Base-by-base conservation (phyloP, 2,329 filamentous ascomycete species). In the Curvularia spicifera region DNA sequence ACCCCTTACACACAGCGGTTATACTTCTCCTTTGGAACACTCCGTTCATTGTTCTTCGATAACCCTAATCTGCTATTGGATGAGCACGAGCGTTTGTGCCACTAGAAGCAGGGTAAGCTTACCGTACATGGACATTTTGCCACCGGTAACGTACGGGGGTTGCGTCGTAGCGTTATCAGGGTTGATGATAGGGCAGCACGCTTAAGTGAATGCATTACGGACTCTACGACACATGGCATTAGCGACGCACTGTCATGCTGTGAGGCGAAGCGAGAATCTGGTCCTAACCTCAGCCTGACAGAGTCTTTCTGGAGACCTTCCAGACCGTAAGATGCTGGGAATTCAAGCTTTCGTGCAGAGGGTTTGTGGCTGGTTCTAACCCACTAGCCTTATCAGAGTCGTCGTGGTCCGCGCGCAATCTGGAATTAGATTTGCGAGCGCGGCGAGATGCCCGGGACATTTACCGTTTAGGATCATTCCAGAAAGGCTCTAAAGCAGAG, bases 401-500 rank as follows among this genome's bases (percentile, higher is more conserved):
- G 29, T 18, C 18, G 33, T 18, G 33, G 29, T 15, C 20, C 31
- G 43, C 50, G 43, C 54, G 35, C 40, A 42, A 18, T 40, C 18
- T 35, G 29, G 35, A 26, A 29, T 29, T 13, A 10, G 15, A 40
- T 22, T 35, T 9, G 24, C 13, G 33, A 37, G 15, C 20, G 37
- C 50, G 50, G 50, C 44, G 10, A 37, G 24, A 31, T 18, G 15
- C 9, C 54, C 26, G 29, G 24, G 24, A 37, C 37, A 18, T 42
- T 37, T 31, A 12, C 37, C 39, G 12, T 29, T 43, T 42, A 54
- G 43, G 45, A 42, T 35, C 18, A 28, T 67, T 67, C 64, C 48
- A 62, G 64, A 67, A 67, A 48, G 20, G 42, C 62, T 51, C 59
- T 47, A 46, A 33, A 56, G 35, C 29, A 48, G 45, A 33, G 44